These are phyloP conservation scores for Saccharomycopsis hybrid DNA, from an alignment of 1,139 yeast species.

Conservation along the genomic window DNA sequence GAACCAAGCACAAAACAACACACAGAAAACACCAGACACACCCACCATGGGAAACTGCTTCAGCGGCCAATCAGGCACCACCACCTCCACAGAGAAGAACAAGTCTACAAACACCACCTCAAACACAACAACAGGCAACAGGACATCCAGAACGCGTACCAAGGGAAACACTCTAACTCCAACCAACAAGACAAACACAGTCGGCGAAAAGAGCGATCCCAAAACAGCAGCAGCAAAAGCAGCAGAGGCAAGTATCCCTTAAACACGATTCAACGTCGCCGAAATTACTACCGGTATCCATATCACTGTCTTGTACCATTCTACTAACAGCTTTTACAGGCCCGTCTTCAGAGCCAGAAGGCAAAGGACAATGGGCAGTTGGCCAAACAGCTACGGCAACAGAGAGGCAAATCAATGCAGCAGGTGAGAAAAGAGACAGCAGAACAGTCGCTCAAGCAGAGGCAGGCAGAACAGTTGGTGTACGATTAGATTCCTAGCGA, in stretches of 20 bases:
- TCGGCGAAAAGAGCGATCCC: slow-evolving; percentile 20
- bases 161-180: neutral
- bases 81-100: neutral
- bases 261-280: slow-evolving; percentile 17
- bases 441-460: slow-evolving; percentile 3
- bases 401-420: slow-evolving; percentile 23
- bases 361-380: neutral
- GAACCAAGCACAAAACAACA: neutral
- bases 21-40: neutral
- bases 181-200: neutral
- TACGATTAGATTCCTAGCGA: slow-evolving; percentile 8
- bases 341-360: neutral
- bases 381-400: slow-evolving; percentile 24
- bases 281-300: neutral
- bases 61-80: slow-evolving; percentile 4
- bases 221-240: slow-evolving; percentile 28
- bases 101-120: neutral
- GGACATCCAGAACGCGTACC: neutral
- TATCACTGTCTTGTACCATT: neutral
- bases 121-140: neutral
- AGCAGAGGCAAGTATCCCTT: slow-evolving; percentile 22
- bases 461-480: slow-evolving; percentile 5
- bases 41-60: slow-evolving; percentile 13
- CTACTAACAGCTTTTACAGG: neutral
- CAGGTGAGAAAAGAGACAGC: slow-evolving; percentile 16